Evolutionary conservation across 2,329 filamentous ascomycete genomes (phyloP).

Genomic region (Trichoderma pleuroti): DNA sequence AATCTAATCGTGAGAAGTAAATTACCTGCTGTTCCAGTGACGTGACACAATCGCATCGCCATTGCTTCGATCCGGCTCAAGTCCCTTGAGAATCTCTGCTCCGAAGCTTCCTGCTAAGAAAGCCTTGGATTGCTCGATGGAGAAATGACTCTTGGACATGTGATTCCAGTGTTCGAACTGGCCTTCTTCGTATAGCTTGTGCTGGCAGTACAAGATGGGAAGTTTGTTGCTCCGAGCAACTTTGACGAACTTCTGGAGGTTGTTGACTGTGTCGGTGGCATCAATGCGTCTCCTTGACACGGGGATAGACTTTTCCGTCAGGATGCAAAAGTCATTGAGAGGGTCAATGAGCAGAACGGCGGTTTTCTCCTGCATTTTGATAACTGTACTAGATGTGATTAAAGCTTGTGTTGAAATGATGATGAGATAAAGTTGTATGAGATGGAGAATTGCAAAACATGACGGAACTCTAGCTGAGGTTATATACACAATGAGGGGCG

Average conservation of each 20-base stretch:
- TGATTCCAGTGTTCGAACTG: constrained; percentile 18
- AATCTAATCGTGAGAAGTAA: not conserved
- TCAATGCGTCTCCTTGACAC: constrained; percentile 12
- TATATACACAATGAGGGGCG: not conserved
- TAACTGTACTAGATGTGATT: not conserved
- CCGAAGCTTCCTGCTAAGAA: constrained; percentile 21
- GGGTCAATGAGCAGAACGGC: constrained; percentile 23
- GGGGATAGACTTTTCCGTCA: constrained; percentile 19
- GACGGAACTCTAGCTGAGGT: not conserved
- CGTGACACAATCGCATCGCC: constrained; percentile 22
- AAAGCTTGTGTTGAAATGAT: not conserved
- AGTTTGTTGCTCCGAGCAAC: constrained; percentile 14
- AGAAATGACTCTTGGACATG: constrained; percentile 9
- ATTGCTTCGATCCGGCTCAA: constrained; percentile 21
- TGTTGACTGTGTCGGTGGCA: constrained; percentile 12
- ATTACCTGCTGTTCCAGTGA: constrained; percentile 16
- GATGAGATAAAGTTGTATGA: not conserved
- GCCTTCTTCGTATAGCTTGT: constrained; percentile 18
- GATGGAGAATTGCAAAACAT: not conserved
- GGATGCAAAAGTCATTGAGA: constrained; percentile 24
- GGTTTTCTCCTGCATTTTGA: constrained; percentile 9
- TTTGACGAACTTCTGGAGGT: constrained; percentile 16
- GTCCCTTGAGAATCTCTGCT: constrained; percentile 20
- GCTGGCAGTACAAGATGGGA: constrained; percentile 22
- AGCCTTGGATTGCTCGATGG: not conserved